Conservation (phyloP, 768 basidiomycete genomes). For the Amanita rubescens region DNA sequence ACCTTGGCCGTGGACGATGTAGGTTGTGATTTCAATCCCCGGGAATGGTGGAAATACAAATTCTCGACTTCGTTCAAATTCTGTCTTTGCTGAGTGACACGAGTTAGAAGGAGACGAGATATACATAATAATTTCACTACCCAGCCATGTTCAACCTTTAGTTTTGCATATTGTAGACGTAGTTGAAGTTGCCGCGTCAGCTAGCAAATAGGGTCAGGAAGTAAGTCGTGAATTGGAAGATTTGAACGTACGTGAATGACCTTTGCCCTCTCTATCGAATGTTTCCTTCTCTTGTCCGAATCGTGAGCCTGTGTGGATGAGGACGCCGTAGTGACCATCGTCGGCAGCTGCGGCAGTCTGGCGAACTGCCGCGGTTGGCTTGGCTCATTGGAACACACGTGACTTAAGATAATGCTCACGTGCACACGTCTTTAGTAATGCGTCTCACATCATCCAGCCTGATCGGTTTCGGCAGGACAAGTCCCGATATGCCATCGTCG, state of each 20-base stretch:
- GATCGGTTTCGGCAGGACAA: background rate
- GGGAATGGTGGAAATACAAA: constrained; percentile 71
- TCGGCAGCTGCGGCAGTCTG: background rate
- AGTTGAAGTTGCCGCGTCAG: constrained; percentile 66
- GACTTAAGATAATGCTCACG: constrained; percentile 12
- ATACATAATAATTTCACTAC: constrained; percentile 30
- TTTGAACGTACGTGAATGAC: constrained; percentile 43
- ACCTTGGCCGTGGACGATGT: background rate
- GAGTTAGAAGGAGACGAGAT: background rate
- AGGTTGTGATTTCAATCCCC: constrained; percentile 13
- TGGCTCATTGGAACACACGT: constrained; percentile 9
- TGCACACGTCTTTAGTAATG: background rate
- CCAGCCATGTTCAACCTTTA: constrained; percentile 82
- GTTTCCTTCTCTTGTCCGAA: constrained; percentile 38
- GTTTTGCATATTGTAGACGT: constrained; percentile 66
- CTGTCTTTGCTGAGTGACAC: constrained; percentile 56
- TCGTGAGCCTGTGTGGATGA: constrained; percentile 25
- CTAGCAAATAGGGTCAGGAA: constrained; percentile 25
- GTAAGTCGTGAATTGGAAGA: background rate
- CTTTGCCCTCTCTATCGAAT: constrained; percentile 48
- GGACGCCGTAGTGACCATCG: constrained; percentile 29
- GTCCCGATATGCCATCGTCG: too few relatives aligned
- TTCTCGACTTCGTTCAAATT: constrained; percentile 79
- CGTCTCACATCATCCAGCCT: background rate
- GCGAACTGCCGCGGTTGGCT: background rate